Evolutionary conservation across 1,284 basidiomycete genomes (phyloP).

Genomic region (Cutaneotrichosporon dermatis): DNA sequence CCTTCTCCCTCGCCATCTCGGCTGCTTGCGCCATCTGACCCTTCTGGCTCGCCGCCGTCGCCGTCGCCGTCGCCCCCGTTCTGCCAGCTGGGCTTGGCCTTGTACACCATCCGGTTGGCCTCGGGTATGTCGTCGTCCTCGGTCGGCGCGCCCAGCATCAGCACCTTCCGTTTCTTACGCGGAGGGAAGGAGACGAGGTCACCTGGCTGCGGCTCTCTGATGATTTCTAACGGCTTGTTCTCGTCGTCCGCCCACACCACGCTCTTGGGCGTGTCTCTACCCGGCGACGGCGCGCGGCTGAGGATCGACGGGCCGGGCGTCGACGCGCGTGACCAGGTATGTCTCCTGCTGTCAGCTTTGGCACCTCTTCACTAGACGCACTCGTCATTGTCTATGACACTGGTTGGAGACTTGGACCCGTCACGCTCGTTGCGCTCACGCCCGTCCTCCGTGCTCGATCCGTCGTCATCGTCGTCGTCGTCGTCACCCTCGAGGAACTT

Average conservation of each 20-base stretch:
- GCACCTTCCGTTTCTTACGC: slow-evolving; percentile 20
- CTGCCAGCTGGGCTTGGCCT: slow-evolving; percentile 1
- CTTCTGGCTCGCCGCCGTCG: slow-evolving; percentile 6
- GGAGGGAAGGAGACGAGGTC: slow-evolving; percentile 21
- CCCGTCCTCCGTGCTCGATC: neutral
- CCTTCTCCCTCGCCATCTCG: slow-evolving; percentile 1
- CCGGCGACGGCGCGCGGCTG: slow-evolving; percentile 8
- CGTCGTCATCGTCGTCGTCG: slow-evolving; percentile 5
- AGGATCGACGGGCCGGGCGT: slow-evolving; percentile 16
- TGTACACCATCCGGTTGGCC: slow-evolving; percentile 28
- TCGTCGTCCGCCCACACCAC: slow-evolving; percentile 45
- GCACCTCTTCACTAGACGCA: neutral
- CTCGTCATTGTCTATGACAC: slow-evolving; percentile 3
- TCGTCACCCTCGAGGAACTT: slow-evolving; percentile 6
- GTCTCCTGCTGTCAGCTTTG: slow-evolving; percentile 1
- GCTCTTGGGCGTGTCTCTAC: slow-evolving; percentile 17
- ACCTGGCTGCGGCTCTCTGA: slow-evolving; percentile 18
- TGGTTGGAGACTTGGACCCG: neutral
- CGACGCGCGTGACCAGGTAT: slow-evolving; percentile 16
- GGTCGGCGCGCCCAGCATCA: slow-evolving; percentile 31
- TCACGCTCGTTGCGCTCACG: neutral
- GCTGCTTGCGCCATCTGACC: slow-evolving; percentile 7
- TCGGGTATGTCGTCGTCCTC: slow-evolving; percentile 21
- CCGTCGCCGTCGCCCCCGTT: neutral
- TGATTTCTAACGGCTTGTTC: slow-evolving; percentile 30